phyloP scores from a whole-genome alignment of 1,284 basidiomycete genomes.

The Papiliotrema nemorosa region DNA sequence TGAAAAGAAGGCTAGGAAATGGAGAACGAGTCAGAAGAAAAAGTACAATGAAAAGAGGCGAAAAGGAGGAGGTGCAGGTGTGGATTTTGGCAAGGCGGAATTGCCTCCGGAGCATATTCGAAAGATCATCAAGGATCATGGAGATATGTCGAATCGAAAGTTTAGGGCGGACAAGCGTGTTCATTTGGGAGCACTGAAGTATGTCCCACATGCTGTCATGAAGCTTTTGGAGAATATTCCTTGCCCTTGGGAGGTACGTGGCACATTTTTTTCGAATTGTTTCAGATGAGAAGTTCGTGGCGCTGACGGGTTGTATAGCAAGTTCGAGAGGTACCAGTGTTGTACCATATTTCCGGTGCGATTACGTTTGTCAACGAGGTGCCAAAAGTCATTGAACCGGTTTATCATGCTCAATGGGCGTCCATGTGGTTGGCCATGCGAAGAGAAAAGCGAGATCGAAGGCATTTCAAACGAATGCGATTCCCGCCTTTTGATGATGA shows the following conservation, averaged over 20 bases:
- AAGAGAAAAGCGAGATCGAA: constrained; percentile 94
- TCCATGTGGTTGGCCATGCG: constrained; percentile 99
- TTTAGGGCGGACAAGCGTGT: constrained; percentile 99
- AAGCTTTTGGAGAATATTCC: constrained; percentile 99
- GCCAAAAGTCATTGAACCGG: constrained; percentile 91
- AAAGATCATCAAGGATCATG: constrained; percentile 97
- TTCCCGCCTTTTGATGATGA: constrained; percentile 99
- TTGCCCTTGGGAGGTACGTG: constrained; percentile 82
- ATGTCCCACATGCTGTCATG: constrained; percentile 98
- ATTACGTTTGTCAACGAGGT: constrained; percentile 99
- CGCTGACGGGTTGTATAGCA: constrained; percentile 52
- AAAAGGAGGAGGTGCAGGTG: constrained; percentile 46
- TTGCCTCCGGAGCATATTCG: constrained; percentile 76
- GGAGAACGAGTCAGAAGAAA: constrained; percentile 46
- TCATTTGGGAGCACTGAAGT: constrained; percentile 95
- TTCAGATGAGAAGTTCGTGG: not conserved
- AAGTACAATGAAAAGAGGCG: constrained; percentile 47
- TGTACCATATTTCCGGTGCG: constrained; percentile 99
- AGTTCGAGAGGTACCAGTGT: constrained; percentile 92
- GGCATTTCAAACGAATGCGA: constrained; percentile 99
- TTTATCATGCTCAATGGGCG: constrained; percentile 99
- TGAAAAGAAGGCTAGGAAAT: constrained; percentile 50
- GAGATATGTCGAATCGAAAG: constrained; percentile 93
- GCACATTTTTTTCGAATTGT: too few relatives aligned
- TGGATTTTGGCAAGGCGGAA: constrained; percentile 50